phyloP scores from a whole-genome alignment of 805 yeast species.

The Wickerhamomyces alni region DNA sequence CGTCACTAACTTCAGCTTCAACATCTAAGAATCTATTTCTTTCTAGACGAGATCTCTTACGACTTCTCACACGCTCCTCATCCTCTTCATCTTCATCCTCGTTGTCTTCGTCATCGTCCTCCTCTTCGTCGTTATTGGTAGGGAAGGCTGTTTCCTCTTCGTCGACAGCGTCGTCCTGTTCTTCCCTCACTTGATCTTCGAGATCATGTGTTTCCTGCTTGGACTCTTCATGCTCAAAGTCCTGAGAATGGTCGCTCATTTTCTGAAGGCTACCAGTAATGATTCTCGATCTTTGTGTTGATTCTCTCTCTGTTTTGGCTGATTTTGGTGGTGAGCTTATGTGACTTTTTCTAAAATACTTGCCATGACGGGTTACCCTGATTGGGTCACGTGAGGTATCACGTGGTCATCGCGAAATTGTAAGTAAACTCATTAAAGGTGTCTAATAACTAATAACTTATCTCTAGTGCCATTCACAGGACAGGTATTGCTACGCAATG shows the following conservation, averaged over 20 bases:
- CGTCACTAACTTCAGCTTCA: conserved; percentile 98
- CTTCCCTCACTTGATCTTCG: conserved; percentile 19
- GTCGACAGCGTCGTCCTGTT: conserved; percentile 16
- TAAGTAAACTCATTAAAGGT: too few species aligned
- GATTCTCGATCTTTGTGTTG: too few species aligned
- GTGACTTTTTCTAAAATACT: too few species aligned
- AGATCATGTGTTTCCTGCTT: conserved; percentile 19
- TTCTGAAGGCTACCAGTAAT: too few species aligned
- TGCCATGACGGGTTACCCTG: too few species aligned
- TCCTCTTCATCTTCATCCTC: conserved; percentile 45
- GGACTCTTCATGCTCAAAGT: conserved; percentile 18
- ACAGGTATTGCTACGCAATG: too few species aligned
- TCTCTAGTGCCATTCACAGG: too few species aligned
- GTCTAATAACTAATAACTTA: too few species aligned
- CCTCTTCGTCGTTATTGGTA: conserved; percentile 29
- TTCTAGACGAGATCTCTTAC: conserved; percentile 39
- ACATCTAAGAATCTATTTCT: conserved; percentile 88
- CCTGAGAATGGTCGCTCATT: conserved; percentile 22
- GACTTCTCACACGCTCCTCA: conserved; percentile 40
- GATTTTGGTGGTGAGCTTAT: background rate
- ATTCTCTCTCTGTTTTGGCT: background rate
- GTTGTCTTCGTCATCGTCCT: conserved; percentile 32
- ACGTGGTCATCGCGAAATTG: too few species aligned
- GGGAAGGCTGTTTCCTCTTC: conserved; percentile 5
- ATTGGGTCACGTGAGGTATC: too few species aligned